Percentiles rank a stretch among this genome's conserved stretches.
These are phyloP conservation scores for Tulasnella sp. DNA, from an alignment of 768 basidiomycete genomes.

Conservation along the genomic window DNA sequence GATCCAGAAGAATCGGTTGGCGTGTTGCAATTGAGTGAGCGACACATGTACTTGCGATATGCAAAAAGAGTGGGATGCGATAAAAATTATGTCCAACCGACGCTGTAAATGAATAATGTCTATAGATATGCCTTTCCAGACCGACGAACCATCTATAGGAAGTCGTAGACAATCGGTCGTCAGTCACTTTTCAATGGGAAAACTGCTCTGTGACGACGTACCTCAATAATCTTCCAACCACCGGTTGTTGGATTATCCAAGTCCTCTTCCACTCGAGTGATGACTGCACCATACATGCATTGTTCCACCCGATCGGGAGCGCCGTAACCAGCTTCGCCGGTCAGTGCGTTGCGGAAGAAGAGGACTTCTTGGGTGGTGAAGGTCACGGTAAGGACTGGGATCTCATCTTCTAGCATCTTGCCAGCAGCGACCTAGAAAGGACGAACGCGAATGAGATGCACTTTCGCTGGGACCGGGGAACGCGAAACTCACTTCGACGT, in stretches of 20 bases:
- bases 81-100: background rate
- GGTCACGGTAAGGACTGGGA: constrained; percentile 84
- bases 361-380: constrained; percentile 93
- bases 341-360: constrained; percentile 80
- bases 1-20: too few relatives aligned
- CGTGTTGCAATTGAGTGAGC: too few relatives aligned
- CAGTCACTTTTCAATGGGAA: background rate
- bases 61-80: background rate
- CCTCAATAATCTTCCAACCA: constrained; percentile 98
- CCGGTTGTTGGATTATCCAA: constrained; percentile 87
- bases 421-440: constrained; percentile 57
- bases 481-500: constrained; percentile 69
- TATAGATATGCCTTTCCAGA: background rate
- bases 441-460: background rate
- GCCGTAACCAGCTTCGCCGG: constrained; percentile 77
- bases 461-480: background rate
- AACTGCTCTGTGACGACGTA: constrained; percentile 28
- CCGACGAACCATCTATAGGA: background rate
- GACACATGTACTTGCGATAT: background rate
- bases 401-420: constrained; percentile 74
- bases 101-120: background rate
- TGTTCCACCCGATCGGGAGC: constrained; percentile 87
- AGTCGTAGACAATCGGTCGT: background rate
- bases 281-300: constrained; percentile 81
- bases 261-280: constrained; percentile 82